These are phyloP conservation scores for Melastoma malabathricum DNA, from an alignment of 345 rosid genomes.

Conservation along the genomic window DNA sequence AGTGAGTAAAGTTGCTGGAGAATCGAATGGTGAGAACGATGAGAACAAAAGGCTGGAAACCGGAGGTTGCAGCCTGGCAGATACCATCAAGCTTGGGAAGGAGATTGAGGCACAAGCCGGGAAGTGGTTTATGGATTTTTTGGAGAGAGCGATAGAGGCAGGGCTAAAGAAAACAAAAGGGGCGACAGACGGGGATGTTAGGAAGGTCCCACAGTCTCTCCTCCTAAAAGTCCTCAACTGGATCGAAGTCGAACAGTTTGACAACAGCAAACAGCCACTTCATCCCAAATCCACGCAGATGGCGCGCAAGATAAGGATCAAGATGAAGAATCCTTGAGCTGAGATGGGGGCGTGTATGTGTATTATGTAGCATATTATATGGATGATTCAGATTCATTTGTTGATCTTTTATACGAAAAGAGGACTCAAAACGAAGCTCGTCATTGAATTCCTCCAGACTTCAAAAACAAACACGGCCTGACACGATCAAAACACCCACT, in stretches of 20 bases:
- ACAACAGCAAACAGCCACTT: constrained; percentile 35
- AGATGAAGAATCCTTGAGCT: constrained; percentile 45
- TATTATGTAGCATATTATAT: too few species aligned
- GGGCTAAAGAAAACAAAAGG: constrained; percentile 64
- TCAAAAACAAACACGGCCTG: too few species aligned
- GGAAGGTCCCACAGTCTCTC: constrained; percentile 52
- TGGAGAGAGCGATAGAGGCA: constrained; percentile 57
- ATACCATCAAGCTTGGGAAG: constrained; percentile 47
- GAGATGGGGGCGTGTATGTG: too few species aligned
- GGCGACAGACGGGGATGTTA: constrained; percentile 24
- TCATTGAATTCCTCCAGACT: too few species aligned
- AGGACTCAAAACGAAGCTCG: too few species aligned
- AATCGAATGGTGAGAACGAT: constrained; percentile 37
- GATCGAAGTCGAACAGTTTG: constrained; percentile 67
- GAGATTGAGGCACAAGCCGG: constrained; percentile 72
- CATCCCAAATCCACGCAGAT: constrained; percentile 72
- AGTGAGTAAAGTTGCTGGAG: neutral
- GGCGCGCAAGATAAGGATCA: constrained; percentile 67
- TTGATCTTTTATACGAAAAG: too few species aligned
- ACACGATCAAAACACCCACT: too few species aligned
- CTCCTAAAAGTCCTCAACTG: constrained; percentile 65
- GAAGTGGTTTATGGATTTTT: constrained; percentile 82
- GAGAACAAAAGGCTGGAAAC: constrained; percentile 53
- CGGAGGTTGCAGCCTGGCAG: constrained; percentile 21
- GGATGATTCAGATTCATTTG: too few species aligned